Base-by-base conservation (phyloP, 495 filamentous ascomycete genomes). In the Talaromyces wortmannii region DNA sequence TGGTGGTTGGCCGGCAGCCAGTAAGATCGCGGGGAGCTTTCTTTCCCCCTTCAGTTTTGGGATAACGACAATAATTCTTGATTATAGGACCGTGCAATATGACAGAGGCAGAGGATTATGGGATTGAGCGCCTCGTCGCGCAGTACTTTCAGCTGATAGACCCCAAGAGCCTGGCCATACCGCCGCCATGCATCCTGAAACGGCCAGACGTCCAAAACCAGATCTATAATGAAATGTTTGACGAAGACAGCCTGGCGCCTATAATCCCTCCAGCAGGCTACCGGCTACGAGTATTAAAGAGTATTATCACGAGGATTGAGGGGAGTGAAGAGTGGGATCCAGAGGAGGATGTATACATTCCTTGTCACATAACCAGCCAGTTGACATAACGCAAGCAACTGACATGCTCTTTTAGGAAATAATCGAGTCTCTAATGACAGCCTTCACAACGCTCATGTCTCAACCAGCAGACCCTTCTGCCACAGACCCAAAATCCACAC, bases 271-370 rank as follows among this genome's bases (percentile, higher is more conserved):
- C 89, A 42, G 68, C 69, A 18, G 68, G 81, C 13, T 95, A 96
- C 60, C 81, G 80, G 50, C 64, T 86, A n/a, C 78, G 83, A 44
- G 78, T 91, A 0, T 64, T 95, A 52, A 95, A 94, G 67, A 68
- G 78, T 54, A 71, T 95, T 44, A 65, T 87, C 2, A 60, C 74
- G 5, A 79, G 69, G 30, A 82, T 95, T 33, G 89, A 95, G 67
- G 67, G 73, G 8, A 73, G 82, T 18, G 85, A 94, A 23, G 69
- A 75, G 33, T 53, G 52, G 52, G 81, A 95, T 67, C 90, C 89
- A 57, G 89, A 94, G 52, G 77, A 86, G 71, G 85, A 95, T 86
- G 91, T 96, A 85, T 73, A 88, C 60, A 45, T 55, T 48, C 32
- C 43, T 42, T 48, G 53, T 53, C 48, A 18, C 55, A 48, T 29